Evolutionary conservation across 495 filamentous ascomycete genomes (phyloP).

Genomic region (Oleoguttula mirabilis): DNA sequence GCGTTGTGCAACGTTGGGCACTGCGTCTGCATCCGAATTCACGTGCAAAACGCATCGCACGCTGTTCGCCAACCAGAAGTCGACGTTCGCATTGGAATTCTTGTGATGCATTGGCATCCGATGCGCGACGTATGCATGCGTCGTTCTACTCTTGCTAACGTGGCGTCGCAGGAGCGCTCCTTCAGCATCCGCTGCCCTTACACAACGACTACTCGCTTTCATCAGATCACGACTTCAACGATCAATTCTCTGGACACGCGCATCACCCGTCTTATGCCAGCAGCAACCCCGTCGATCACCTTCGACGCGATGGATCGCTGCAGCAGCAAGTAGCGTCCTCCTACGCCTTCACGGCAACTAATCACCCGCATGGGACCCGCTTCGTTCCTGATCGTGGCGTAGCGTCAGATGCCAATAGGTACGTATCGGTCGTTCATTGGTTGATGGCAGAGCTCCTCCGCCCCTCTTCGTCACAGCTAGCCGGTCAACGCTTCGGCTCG

Average conservation of each 20-base stretch:
- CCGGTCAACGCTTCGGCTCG: conserved; percentile 27
- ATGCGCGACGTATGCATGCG: too few species aligned
- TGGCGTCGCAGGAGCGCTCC: conserved; percentile 19
- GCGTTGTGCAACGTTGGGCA: conserved; percentile 12
- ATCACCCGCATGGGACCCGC: conserved; percentile 13
- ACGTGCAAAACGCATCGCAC: not conserved
- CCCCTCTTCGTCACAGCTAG: conserved; percentile 22
- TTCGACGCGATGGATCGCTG: conserved; percentile 24
- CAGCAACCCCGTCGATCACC: conserved; percentile 20
- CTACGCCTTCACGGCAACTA: conserved; percentile 11
- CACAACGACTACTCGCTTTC: conserved; percentile 25
- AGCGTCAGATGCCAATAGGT: conserved; percentile 26
- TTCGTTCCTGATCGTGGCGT: conserved; percentile 22
- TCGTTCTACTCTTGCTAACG: too few species aligned
- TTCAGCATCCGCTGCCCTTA: conserved; percentile 23
- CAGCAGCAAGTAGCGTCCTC: conserved; percentile 16
- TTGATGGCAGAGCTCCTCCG: conserved; percentile 13
- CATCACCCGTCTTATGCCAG: conserved; percentile 23
- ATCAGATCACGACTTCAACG: conserved; percentile 27
- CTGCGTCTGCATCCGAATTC: not conserved
- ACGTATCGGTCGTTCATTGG: conserved; percentile 20
- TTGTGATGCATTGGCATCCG: too few species aligned
- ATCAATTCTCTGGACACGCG: conserved; percentile 26
- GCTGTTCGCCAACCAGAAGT: not conserved
- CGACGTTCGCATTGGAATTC: too few species aligned